Base-by-base conservation (phyloP, 371 early-diverging fungal genomes). In the Mucor sp. region DNA sequence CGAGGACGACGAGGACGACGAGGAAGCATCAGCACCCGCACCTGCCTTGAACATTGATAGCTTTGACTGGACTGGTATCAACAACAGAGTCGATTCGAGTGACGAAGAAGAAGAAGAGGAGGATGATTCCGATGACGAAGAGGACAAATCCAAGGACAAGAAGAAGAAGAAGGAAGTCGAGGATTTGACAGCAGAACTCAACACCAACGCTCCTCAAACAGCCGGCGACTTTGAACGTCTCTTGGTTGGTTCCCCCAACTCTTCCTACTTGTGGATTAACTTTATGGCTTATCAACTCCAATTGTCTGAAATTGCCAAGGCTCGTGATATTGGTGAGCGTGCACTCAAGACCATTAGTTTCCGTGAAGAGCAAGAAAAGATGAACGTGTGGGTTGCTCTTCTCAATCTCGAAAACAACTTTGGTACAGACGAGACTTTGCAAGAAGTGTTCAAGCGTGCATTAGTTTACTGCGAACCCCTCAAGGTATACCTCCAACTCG, bases 261-360 rank as follows among this genome's bases (percentile, higher is more conserved):
- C 93, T 35, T 98, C 98, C 15, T 95, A 89, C 84, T 68, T 98
- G 62, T 99, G 99, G 99, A 94, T 99, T 73, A 94, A 97, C 79
- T 99, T 94, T 75, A 99, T 99, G 98, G 96, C 98, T 5, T 94
- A 93, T 84, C 94, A 94, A 66, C 83, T 97, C 6, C 90, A 96
- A 65, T 78, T 96, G 65, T 91, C 93, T 2, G 95, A 97, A 74
- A 87, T 98, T 44, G 91, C 84, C 25, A 94, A 94, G 70, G 98
- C 98, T 7, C 93, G 98, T 37, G 89, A 88, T 58, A 90, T 98
- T 61, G 97, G 93, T 56, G 94, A 97, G 71, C 90, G 96, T 50
- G 99, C 97, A 4, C 79, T 99, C 64, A 93, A 92, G 80, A 90
- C 91, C n/a, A 98, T 99, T 68, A 87, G 85, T 65, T 94, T 91